Percentiles rank a stretch among this genome's conserved stretches.
Evolutionary conservation across 2,329 filamentous ascomycete species (phyloP).

Genomic region (Penicillium glabrum): DNA sequence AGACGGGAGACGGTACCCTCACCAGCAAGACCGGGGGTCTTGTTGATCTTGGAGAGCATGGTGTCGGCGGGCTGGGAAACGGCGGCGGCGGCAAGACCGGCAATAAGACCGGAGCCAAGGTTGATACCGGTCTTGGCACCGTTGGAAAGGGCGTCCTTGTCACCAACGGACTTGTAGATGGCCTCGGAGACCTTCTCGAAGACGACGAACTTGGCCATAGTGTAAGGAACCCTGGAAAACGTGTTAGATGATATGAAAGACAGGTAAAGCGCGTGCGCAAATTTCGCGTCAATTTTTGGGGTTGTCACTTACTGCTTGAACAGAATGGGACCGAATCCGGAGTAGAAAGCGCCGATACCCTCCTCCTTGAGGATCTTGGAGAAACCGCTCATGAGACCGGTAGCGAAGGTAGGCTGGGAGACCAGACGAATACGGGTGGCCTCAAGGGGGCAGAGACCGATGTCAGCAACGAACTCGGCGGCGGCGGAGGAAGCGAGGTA

Average conservation of each 20-base stretch:
- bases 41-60: slow-evolving; percentile 96
- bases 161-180: slow-evolving; percentile 62
- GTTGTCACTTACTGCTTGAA: slow-evolving; percentile 69
- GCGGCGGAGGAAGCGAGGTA: slow-evolving; percentile 68
- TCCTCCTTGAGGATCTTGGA: slow-evolving; percentile 79
- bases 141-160: slow-evolving; percentile 69
- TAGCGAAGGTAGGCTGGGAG: slow-evolving; percentile 81
- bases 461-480: slow-evolving; percentile 65
- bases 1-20: slow-evolving; percentile 78
- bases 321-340: slow-evolving; percentile 82
- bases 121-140: slow-evolving; percentile 76
- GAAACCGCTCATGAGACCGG: slow-evolving; percentile 76
- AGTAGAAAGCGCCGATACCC: slow-evolving; percentile 84
- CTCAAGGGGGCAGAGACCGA: slow-evolving; percentile 83
- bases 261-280: neutral
- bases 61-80: slow-evolving; percentile 90
- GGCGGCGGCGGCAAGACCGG: slow-evolving; percentile 81
- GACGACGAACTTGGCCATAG: slow-evolving; percentile 93
- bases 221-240: slow-evolving; percentile 73
- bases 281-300: neutral
- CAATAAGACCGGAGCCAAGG: slow-evolving; percentile 80
- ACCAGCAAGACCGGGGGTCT: slow-evolving; percentile 83
- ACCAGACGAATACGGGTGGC: slow-evolving; percentile 92
- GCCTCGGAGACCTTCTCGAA: slow-evolving; percentile 84
- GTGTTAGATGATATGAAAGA: slow-evolving; percentile 2